These are phyloP conservation scores for Mortierella sp. DNA, from an alignment of 371 early-diverging fungal genomes.

Conservation along the genomic window DNA sequence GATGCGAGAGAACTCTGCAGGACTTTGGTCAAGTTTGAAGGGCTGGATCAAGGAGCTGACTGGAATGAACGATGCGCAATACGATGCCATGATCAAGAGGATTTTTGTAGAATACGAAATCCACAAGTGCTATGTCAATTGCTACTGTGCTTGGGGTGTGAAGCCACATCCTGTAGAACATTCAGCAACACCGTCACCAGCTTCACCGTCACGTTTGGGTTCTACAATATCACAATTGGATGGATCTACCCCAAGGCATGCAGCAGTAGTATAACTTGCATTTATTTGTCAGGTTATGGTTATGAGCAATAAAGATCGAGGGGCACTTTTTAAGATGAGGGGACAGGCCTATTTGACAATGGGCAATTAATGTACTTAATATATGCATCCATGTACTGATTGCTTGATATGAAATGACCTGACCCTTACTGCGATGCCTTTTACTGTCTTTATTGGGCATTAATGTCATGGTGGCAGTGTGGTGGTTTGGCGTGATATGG, in stretches of 20 bases:
- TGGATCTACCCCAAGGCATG: not conserved
- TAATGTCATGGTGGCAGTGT: not conserved
- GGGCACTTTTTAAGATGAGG: not conserved
- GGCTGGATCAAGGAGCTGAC: constrained; percentile 50
- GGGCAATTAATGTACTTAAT: no score
- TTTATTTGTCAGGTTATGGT: not conserved
- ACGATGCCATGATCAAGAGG: constrained; percentile 45
- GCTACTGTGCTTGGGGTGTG: constrained; percentile 56
- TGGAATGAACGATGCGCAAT: constrained; percentile 40
- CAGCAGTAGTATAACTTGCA: constrained; percentile 17
- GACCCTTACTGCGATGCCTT: no score
- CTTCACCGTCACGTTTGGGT: not conserved
- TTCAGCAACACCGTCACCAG: constrained; percentile 7
- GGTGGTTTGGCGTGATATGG: constrained; percentile 10
- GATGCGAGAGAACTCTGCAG: constrained; percentile 51
- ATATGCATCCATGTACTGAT: no score
- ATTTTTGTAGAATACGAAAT: constrained; percentile 47
- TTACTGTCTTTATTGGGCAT: no score
- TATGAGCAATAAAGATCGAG: not conserved
- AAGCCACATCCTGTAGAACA: constrained; percentile 34
- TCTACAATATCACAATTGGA: not conserved
- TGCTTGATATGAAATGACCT: no score
- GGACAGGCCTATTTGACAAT: no score
- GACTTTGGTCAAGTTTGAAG: constrained; percentile 46
- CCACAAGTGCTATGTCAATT: constrained; percentile 50